phyloP scores from a whole-genome alignment of 2,329 filamentous ascomycete species.

The Phialophora chinensis region DNA sequence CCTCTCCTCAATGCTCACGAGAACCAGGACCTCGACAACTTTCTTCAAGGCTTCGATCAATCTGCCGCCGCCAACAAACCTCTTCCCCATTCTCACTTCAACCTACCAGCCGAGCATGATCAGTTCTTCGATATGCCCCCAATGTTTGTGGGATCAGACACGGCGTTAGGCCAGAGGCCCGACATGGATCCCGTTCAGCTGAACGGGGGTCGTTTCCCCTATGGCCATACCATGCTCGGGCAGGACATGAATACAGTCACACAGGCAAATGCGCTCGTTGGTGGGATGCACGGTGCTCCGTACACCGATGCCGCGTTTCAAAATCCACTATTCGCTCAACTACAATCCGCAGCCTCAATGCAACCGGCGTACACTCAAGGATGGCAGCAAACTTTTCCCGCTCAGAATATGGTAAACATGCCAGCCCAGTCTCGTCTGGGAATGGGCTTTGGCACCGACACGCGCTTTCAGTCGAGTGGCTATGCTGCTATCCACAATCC shows the following conservation, averaged over 20 bases:
- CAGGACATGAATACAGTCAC: conserved; percentile 27
- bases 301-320: conserved; percentile 24
- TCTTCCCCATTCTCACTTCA: conserved; percentile 28
- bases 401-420: conserved; percentile 20
- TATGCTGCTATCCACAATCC: conserved; percentile 36
- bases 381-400: conserved; percentile 34
- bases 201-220: conserved; percentile 28
- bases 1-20: conserved; percentile 39
- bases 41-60: conserved; percentile 38
- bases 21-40: conserved; percentile 37
- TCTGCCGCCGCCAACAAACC: conserved; percentile 31
- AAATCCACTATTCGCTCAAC: conserved; percentile 25
- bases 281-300: conserved; percentile 22
- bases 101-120: conserved; percentile 25
- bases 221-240: conserved; percentile 23
- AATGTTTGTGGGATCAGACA: conserved; percentile 38
- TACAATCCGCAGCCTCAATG: conserved; percentile 29
- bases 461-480: conserved; percentile 35
- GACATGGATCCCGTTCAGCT: conserved; percentile 31
- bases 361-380: conserved; percentile 28
- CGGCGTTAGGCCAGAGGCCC: conserved; percentile 28
- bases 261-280: conserved; percentile 17
- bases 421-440: conserved; percentile 24
- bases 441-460: conserved; percentile 37
- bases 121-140: conserved; percentile 38